Evolutionary conservation across 768 basidiomycete genomes (phyloP), one percentile per base, ranked within the genome.

Genomic region (Phlegmacium glaucopus): DNA sequence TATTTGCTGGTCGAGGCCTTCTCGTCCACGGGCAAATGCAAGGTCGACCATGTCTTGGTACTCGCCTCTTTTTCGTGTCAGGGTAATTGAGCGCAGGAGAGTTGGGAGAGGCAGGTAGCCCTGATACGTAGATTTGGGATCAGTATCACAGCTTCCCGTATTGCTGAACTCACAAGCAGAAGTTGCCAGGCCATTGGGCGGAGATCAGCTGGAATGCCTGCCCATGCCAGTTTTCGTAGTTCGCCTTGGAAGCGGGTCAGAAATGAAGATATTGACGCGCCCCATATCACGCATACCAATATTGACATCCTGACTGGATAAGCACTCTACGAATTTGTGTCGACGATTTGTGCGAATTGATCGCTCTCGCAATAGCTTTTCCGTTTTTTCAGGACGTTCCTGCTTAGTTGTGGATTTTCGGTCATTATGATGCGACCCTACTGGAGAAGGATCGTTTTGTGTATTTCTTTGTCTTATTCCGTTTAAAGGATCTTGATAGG

Each of bases 131-230:
- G 22, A 22, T 22, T 22, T 22, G 3, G 22, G 22, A 22, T 22
- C 5, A 22, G 22, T 22, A 22, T 22, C 22, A 22, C 22, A 5
- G 22, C 22, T 22, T 22, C 22, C 22, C 2, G 22, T 5, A 5
- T 5, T 2, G 22, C 5, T 22, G 34, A 17, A 74, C 89, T 55
- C 61, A 95, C 94, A 32, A 98, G 81, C 27, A 99, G 76, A 40
- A 97, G 73, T 61, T 93, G 93, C 96, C 96, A 99, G 18, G 86
- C 88, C 61, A 96, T 79, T 0, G 93, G 91, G 34, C 96, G 79
- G 22, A 99, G 72, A 56, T 94, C 90, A 46, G 66, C 63, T 0
- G 96, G 95, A 18, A 97, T 88, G 17, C 96, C 96, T 42, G 87
- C 86, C 96, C 96, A 99, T 15, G 94, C 86, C 40, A 96, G 78